These are phyloP conservation scores for Esteya vermicola DNA, from an alignment of 2,329 filamentous ascomycete species.

Conservation along the genomic window DNA sequence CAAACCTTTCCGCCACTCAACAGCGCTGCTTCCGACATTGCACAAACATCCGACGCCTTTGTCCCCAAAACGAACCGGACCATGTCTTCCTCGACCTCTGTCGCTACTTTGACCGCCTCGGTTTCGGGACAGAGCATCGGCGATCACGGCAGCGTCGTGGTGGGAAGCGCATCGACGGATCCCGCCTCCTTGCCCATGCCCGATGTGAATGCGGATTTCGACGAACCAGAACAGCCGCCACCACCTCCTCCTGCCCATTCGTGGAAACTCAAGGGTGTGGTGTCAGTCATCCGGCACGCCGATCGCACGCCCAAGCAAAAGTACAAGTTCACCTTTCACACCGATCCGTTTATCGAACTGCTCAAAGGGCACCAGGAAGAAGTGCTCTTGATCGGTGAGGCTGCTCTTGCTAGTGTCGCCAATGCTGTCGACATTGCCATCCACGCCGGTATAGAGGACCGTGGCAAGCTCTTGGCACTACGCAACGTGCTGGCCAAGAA, in stretches of 20 bases:
- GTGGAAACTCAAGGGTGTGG: slow-evolving; percentile 96
- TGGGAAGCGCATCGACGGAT: background rate
- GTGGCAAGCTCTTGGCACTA: slow-evolving; percentile 69
- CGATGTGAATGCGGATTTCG: no score
- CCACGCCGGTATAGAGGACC: slow-evolving; percentile 67
- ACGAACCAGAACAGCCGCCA: slow-evolving; percentile 35
- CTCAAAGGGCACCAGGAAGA: slow-evolving; percentile 94
- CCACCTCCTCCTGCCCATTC: slow-evolving; percentile 73
- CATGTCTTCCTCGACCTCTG: background rate
- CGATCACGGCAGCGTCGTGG: background rate
- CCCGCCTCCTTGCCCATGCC: background rate
- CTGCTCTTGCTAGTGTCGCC: slow-evolving; percentile 76
- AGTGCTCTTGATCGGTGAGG: slow-evolving; percentile 82
- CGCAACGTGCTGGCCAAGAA: slow-evolving; percentile 85
- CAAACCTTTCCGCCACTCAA: background rate
- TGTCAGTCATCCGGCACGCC: slow-evolving; percentile 89
- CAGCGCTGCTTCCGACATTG: background rate
- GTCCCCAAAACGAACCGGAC: background rate
- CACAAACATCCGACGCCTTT: background rate
- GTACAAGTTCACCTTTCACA: slow-evolving; percentile 98
- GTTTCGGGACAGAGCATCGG: background rate
- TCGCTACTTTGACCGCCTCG: background rate
- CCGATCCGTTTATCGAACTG: slow-evolving; percentile 85
- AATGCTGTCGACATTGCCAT: slow-evolving; percentile 75
- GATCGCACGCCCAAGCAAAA: slow-evolving; percentile 98